phyloP scores from a whole-genome alignment of 2,329 filamentous ascomycete species.

The Didymellaceae sp. region DNA sequence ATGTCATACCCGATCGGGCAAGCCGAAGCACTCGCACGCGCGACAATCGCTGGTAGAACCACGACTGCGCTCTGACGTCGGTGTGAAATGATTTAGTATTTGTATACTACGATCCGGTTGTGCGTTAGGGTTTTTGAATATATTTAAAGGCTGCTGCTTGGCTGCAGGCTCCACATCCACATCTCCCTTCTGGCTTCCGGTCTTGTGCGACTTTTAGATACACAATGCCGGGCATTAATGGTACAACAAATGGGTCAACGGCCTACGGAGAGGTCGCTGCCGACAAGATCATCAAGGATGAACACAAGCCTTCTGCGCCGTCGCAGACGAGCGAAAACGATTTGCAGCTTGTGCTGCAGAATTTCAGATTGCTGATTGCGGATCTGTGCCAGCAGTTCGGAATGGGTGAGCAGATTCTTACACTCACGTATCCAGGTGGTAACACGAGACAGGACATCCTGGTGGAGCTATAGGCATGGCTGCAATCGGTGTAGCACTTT shows the following conservation, averaged over 20 bases:
- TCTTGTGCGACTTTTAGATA: no score
- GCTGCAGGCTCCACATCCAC: background rate
- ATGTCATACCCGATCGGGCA: constrained; percentile 3
- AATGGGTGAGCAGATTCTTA: constrained; percentile 62
- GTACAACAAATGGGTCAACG: constrained; percentile 14
- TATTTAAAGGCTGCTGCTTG: background rate
- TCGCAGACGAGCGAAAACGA: constrained; percentile 24
- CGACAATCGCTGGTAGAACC: background rate
- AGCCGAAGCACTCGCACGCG: background rate
- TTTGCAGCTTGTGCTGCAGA: constrained; percentile 58
- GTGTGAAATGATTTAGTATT: background rate
- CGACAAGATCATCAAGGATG: constrained; percentile 21
- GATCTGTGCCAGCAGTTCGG: constrained; percentile 73
- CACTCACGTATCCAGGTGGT: constrained; percentile 26
- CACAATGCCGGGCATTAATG: constrained; percentile 5
- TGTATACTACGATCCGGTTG: background rate
- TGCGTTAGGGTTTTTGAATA: background rate
- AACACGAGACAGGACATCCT: constrained; percentile 1
- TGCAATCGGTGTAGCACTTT: constrained; percentile 65
- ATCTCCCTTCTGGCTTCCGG: no score
- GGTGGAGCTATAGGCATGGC: constrained; percentile 66
- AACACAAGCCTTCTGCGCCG: constrained; percentile 23
- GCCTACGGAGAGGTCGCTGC: constrained; percentile 26
- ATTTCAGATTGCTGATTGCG: constrained; percentile 68
- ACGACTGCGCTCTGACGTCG: constrained; percentile 3